Evolutionary conservation across 164 flowering plant genomes (phyloP), one percentile per base, ranked within the genome.

Genomic region (Aristolochia fimbriata): DNA sequence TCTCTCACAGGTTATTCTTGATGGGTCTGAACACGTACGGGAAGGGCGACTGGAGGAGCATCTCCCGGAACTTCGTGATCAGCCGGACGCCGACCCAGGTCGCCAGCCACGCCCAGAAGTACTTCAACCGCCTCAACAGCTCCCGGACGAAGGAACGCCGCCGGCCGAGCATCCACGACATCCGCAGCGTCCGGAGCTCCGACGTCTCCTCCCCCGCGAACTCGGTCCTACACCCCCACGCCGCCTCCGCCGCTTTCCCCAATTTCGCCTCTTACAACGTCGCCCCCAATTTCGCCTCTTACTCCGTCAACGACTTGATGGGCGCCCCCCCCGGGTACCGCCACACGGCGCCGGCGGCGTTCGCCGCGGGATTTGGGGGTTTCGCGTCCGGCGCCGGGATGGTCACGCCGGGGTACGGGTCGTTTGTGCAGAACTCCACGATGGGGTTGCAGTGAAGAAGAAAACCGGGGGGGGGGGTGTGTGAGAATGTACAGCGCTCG

Each of bases 41-140:
- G 14, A 73, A 64, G 47, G 73, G 73, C 0, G 73, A 70, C n/a
- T 73, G 77, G 71, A 70, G 57, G 61, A 67, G 54, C 59, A 73
- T 73, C 22, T 67, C 73, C 0, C 57, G 69, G 61, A 20, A 60
- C 59, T 67, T 12, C 25, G 77, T 73, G 37, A 14, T 15, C 46
- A 61, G 71, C 2, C 67, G 63, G 56, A 66, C 68, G 1, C 69
- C 73, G 4, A 48, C 62, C 13, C 77, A 73, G 65, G 67, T 73
- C 4, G 73, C 73, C 14, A 70, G 77, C 47, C 77, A 73, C 37
- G 71, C 73, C 6, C 76, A 73, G 31, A 73, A 69, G 49, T 63
- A 55, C 41, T 70, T 46, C 61, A 31, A 46, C 22, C 70, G 71
- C 25, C 69, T 12, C 17, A 64, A 33, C 16, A 47, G 20, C 4